Base-by-base conservation (phyloP, 2,329 filamentous ascomycete species). In the Colletotrichum falcatum region DNA sequence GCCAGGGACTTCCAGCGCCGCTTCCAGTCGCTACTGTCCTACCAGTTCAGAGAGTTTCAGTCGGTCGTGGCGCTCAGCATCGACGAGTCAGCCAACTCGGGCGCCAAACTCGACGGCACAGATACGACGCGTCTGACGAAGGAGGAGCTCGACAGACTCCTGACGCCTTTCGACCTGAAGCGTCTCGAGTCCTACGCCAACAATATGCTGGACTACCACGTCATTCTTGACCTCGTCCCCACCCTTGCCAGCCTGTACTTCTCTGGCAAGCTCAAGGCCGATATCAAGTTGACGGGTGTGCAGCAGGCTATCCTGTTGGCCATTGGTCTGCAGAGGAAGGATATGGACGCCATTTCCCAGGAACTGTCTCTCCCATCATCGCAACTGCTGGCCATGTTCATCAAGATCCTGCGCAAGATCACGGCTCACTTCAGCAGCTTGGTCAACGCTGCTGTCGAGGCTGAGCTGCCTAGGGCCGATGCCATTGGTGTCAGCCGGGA, bases 121-220 rank as follows among this genome's bases (percentile, higher is more conserved):
- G 81, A 85, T 63, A 79, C 85, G 0, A 80, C 83, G 4, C 82
- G 89, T 1, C 83, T 99, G 62, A 89, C 85, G 16, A 97, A 97
- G 81, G 73, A 83, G 0, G 92, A 95, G 72, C 87, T 99, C 8
- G 95, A 98, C 77, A 84, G 85, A 20, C 81, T 91, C 2, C 88
- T 99, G 80, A 94, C 93, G 4, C 95, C 96, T 0, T 98, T 96
- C 79, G 96, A 99, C 79, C 88, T 98, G 72, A 98, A 98, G 84
- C 91, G 96, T 35, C 86, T 99, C 3, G 95, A 98, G 78, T 95
- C 93, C 53, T 99, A 99, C 77, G 94, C 96, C 20, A 97, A 97
- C 82, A 97, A 97, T 82, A 93, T 98, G 87, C 90, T 99, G 51
- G 97, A 99, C 81, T 97, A 98, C 84, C 97, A 98, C 78, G 95